phyloP scores from a whole-genome alignment of 352 stramenopile genomes.

The Halophytophthora polymorphica region DNA sequence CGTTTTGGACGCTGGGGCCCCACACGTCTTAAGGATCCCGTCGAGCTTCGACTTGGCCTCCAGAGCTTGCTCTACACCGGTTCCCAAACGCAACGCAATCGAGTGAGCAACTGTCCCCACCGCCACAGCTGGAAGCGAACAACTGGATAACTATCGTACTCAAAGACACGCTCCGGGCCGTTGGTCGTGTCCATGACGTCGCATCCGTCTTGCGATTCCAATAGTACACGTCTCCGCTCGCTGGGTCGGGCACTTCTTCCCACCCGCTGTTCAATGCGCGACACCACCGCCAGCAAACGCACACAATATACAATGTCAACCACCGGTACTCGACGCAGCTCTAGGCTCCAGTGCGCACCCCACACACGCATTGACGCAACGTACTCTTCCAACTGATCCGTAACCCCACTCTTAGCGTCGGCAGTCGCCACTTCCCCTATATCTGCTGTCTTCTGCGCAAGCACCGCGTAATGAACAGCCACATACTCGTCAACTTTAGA shows the following conservation, averaged over 20 bases:
- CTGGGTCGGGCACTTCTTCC: conserved; percentile 55
- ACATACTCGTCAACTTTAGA: too few relatives aligned
- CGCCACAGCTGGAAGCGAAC: neutral
- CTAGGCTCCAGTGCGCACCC: too few relatives aligned
- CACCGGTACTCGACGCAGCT: too few relatives aligned
- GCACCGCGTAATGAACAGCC: too few relatives aligned
- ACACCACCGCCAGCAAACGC: conserved; percentile 1
- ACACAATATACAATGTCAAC: neutral
- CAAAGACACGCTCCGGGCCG: conserved; percentile 45
- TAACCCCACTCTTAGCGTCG: conserved; percentile 8
- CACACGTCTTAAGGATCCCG: conserved; percentile 45
- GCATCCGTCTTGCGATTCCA: conserved; percentile 77
- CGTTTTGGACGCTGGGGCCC: conserved; percentile 4
- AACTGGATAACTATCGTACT: conserved; percentile 22
- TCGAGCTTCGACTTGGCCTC: conserved; percentile 64
- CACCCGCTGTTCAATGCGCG: conserved; percentile 38
- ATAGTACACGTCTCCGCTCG: conserved; percentile 60
- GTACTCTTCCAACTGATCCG: conserved; percentile 17
- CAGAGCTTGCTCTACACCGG: conserved; percentile 47
- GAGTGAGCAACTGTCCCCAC: neutral
- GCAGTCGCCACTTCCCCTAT: conserved; percentile 4
- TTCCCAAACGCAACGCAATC: too few relatives aligned
- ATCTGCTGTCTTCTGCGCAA: neutral
- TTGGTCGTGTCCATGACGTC: conserved; percentile 64
- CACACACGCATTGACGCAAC: conserved; percentile 1